Evolutionary conservation across 352 stramenopile genomes (phyloP), one percentile per base, ranked within the genome.

Genomic region (Phytopythium vexans): DNA sequence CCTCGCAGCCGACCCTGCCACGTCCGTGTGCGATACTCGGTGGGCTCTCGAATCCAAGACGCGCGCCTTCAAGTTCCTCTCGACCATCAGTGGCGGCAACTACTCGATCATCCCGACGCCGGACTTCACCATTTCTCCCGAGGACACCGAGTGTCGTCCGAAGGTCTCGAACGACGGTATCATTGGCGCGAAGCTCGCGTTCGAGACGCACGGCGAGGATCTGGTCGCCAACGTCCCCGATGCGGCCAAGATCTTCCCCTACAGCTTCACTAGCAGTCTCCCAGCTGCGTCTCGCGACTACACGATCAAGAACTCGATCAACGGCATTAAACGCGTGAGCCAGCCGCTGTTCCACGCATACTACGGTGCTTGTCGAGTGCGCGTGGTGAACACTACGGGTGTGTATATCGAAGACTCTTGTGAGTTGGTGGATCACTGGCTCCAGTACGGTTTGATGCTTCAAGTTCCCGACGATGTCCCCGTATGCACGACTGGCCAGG

Each of bases 201-300:
- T 57, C 8, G 8, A 47, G 11, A 64, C 58, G 3, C 16, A 65
- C 36, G 61, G 45, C 15, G 38, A 48, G 27, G 52, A 68, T 47
- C 54, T 63, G 46, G 49, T 69, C 21, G 58, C 66, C 46, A 48
- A 58, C 3, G 56, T 68, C 6, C 61, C 61, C 4, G 61, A 66
- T 35, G 49, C 36, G 8, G 27, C 65, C 16, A 66, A 37, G 9
- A 8, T 69, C 12, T 69, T 69, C 32, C 61, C 61, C 7, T 69
- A 65, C 39, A 62, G 48, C 43, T 65, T 65, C n/a, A 62, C 51
- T 4, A 59, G 43, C 21, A 69, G 34, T 21, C 51, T 69, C 32
- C 61, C 21, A 56, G 45, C 12, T 69, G 52, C 15, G 4, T 44
- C 11, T 49, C 39, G n/a, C n/a, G n/a, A n/a, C n/a, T n/a, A n/a